phyloP scores from a whole-genome alignment of 139 green algal species.

The Coccomyxa sp. region DNA sequence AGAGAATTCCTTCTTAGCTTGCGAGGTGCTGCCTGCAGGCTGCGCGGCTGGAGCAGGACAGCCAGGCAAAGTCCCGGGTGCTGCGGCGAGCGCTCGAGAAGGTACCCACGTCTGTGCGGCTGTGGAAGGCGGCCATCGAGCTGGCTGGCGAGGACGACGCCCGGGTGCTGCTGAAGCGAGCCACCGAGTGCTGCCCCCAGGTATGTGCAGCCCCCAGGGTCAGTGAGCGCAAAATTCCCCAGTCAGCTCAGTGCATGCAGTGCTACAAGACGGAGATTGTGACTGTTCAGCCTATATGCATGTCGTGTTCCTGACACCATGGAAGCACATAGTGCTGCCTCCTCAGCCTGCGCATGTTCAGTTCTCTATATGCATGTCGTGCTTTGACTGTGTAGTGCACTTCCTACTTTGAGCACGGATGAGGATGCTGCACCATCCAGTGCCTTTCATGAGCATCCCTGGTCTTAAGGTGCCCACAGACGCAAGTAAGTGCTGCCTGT shows the following conservation, averaged over 20 bases:
- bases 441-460: too few species aligned
- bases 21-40: constrained; percentile 33
- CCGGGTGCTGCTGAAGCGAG: constrained; percentile 60
- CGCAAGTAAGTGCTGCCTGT: too few species aligned
- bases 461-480: too few species aligned
- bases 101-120: constrained; percentile 77
- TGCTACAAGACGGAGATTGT: too few species aligned
- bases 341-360: too few species aligned
- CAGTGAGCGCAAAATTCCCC: too few species aligned
- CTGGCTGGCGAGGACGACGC: constrained; percentile 90
- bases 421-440: too few species aligned
- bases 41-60: constrained; percentile 67
- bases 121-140: constrained; percentile 98
- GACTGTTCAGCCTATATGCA: not conserved
- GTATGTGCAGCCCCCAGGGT: not conserved
- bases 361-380: too few species aligned
- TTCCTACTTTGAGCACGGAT: too few species aligned
- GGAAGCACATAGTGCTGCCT: not conserved
- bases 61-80: constrained; percentile 79
- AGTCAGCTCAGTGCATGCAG: too few species aligned
- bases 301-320: not conserved
- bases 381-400: too few species aligned
- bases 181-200: constrained; percentile 94
- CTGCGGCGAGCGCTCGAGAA: constrained; percentile 88
- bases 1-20: too few species aligned